phyloP scores from a whole-genome alignment of 331 rosid genomes.

The Erythrophleum ivorense region DNA sequence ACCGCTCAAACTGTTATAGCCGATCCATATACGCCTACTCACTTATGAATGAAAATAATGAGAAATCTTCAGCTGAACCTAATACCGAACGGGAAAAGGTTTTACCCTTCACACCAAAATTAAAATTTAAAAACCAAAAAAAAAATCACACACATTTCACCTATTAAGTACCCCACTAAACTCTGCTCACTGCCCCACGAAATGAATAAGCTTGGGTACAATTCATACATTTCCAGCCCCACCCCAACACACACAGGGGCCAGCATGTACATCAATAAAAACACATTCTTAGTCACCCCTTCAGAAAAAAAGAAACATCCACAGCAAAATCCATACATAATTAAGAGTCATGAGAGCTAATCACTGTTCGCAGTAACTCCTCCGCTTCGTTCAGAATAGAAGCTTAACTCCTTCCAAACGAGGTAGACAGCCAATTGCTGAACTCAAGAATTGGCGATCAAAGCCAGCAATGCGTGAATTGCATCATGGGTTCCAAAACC shows the following conservation, averaged over 20 bases:
- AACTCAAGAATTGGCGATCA: conserved; percentile 14
- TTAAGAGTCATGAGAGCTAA: conserved; percentile 26
- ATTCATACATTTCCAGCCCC: conserved; percentile 27
- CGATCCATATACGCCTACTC: not conserved
- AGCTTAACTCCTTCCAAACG: not conserved
- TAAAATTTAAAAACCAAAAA: not conserved
- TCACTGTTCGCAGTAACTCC: conserved; percentile 8
- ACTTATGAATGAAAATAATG: not conserved
- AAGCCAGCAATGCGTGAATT: conserved; percentile 20
- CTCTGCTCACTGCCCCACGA: conserved; percentile 26
- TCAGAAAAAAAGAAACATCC: not conserved
- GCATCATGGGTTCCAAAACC: conserved; percentile 39
- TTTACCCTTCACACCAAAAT: not conserved
- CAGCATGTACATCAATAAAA: conserved; percentile 20
- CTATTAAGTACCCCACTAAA: conserved; percentile 5
- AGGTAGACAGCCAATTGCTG: not conserved
- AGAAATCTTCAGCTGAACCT: conserved; percentile 9
- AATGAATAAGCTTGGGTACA: conserved; percentile 20
- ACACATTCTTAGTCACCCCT: conserved; percentile 29
- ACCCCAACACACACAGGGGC: conserved; percentile 23
- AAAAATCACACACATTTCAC: not conserved
- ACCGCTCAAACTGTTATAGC: conserved; percentile 9
- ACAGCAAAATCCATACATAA: conserved; percentile 27
- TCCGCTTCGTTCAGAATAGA: conserved; percentile 9
- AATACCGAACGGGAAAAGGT: conserved; percentile 8